Conservation (phyloP, 2,329 filamentous ascomycete genomes). For the Mycocentrospora acerina region DNA sequence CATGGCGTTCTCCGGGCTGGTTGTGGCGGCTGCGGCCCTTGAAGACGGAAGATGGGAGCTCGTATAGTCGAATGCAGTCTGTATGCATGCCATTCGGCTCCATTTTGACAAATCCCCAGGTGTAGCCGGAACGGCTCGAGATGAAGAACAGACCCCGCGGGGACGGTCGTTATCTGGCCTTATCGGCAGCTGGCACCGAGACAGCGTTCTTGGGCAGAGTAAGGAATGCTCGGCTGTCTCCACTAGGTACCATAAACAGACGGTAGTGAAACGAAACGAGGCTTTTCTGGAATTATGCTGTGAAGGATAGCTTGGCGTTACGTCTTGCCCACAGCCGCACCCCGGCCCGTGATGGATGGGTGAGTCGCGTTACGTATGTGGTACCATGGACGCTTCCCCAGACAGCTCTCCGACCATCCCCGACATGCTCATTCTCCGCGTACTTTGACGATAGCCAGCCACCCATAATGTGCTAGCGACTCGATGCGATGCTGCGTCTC, state of each 20-base stretch:
- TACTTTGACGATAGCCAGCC: conserved; percentile 11
- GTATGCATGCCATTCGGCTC: too few species aligned
- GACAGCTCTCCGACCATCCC: conserved; percentile 11
- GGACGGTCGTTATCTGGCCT: conserved; percentile 25
- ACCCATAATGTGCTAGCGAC: conserved; percentile 31
- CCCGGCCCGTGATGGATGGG: conserved; percentile 18
- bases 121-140: too few species aligned
- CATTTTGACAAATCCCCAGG: too few species aligned
- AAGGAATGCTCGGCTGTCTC: too few species aligned
- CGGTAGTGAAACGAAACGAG: conserved; percentile 3
- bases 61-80: too few species aligned
- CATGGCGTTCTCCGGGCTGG: conserved; percentile 6
- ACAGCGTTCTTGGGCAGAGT: too few species aligned
- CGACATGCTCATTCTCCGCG: conserved; percentile 8
- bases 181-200: conserved; percentile 11
- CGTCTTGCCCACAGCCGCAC: conserved; percentile 7
- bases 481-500: conserved; percentile 34
- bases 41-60: too few species aligned
- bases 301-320: conserved; percentile 11
- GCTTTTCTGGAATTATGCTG: conserved; percentile 1
- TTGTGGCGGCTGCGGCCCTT: too few species aligned
- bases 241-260: too few species aligned
- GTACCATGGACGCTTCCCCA: conserved; percentile 11
- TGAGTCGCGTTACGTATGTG: conserved; percentile 18
- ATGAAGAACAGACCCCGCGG: conserved; percentile 7